Conservation (phyloP, 495 filamentous ascomycete species). For the Xanthoparmelia taractica region DNA sequence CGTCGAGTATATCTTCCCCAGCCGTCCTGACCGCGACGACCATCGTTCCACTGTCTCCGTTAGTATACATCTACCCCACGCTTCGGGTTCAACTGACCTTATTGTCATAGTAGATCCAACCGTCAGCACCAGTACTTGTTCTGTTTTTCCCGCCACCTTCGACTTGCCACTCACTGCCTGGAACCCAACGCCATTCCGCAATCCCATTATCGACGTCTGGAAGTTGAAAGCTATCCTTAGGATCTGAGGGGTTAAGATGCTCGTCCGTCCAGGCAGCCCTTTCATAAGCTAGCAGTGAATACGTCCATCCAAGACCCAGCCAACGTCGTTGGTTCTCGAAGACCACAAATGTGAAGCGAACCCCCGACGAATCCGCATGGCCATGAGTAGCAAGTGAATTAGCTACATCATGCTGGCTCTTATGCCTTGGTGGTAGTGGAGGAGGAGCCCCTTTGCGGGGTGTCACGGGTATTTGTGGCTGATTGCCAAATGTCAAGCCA, state of each 20-base stretch:
- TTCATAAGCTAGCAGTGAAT: constrained; percentile 80
- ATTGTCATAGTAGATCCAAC: constrained; percentile 98
- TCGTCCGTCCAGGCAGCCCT: constrained; percentile 92
- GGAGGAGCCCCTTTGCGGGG: constrained; percentile 26
- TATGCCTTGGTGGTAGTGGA: constrained; percentile 27
- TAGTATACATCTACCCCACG: constrained; percentile 10
- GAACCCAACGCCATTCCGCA: constrained; percentile 84
- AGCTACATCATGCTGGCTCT: constrained; percentile 38
- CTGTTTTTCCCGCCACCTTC: constrained; percentile 61
- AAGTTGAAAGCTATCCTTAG: constrained; percentile 74
- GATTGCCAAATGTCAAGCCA: constrained; percentile 60
- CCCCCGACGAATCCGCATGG: constrained; percentile 55
- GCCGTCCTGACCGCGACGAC: constrained; percentile 76
- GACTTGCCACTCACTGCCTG: constrained; percentile 75
- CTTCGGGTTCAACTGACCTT: constrained; percentile 53
- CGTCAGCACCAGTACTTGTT: constrained; percentile 50
- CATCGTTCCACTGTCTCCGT: constrained; percentile 72
- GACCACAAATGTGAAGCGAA: constrained; percentile 90
- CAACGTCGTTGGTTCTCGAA: constrained; percentile 96
- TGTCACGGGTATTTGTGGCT: constrained; percentile 26
- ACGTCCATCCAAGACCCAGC: constrained; percentile 93
- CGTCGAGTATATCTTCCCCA: constrained; percentile 94
- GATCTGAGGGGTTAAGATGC: constrained; percentile 70
- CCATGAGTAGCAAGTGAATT: constrained; percentile 46
- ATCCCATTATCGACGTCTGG: constrained; percentile 77